A percentile compares a stretch with the other conserved stretches of the same genome.
These are phyloP conservation scores for Oldenlandia corymbosa DNA, from an alignment of 257 asterid genomes.

Conservation along the genomic window DNA sequence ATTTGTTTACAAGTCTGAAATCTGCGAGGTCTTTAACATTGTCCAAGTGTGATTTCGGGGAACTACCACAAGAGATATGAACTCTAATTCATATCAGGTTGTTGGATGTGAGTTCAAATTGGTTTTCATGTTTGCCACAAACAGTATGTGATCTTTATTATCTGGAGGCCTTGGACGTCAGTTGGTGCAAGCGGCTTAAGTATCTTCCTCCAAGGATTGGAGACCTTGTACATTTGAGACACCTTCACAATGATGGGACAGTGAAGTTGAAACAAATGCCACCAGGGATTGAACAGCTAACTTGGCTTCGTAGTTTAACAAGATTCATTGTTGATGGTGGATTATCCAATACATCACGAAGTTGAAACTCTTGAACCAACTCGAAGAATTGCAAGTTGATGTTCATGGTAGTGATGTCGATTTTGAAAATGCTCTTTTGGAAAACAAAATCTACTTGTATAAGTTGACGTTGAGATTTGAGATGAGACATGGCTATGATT, in stretches of 20 bases:
- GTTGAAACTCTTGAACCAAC: too few species aligned
- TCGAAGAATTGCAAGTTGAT: too few species aligned
- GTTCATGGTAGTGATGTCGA: too few species aligned
- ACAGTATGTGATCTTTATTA: conserved; percentile 4
- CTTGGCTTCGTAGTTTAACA: not conserved
- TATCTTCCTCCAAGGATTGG: conserved; percentile 10
- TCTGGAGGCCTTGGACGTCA: conserved; percentile 10
- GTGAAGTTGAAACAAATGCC: not conserved
- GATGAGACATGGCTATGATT: not conserved
- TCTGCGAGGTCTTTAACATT: not conserved
- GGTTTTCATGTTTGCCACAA: too few species aligned
- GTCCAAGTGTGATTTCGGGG: not conserved
- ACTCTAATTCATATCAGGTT: not conserved
- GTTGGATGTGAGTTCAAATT: not conserved
- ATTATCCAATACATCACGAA: too few species aligned
- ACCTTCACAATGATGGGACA: not conserved
- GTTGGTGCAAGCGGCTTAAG: not conserved
- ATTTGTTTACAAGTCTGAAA: not conserved
- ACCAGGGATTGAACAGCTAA: conserved; percentile 7
- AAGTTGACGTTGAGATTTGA: too few species aligned
- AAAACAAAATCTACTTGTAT: not conserved
- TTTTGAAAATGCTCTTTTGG: not conserved
- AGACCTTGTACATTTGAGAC: conserved; percentile 7
- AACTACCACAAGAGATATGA: not conserved
- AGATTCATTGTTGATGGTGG: too few species aligned